These are phyloP conservation scores for Penicillium sp. DNA, from an alignment of 2,329 filamentous ascomycete genomes.

Conservation along the genomic window DNA sequence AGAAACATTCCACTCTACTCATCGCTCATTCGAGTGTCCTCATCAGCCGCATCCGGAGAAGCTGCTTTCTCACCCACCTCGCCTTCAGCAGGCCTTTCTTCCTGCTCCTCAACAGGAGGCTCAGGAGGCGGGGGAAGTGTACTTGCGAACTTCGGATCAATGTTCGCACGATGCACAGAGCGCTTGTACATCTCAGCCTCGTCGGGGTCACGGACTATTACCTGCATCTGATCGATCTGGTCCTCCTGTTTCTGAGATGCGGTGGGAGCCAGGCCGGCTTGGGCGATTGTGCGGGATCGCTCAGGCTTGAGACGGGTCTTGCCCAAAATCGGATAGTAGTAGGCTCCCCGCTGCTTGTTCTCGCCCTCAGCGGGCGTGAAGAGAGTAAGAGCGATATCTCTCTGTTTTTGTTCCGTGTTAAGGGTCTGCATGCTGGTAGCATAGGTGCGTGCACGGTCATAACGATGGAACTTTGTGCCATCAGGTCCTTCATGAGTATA, in stretches of 20 bases:
- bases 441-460: slow-evolving; percentile 57
- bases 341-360: slow-evolving; percentile 51
- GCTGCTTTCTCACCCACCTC: slow-evolving; percentile 15
- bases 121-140: slow-evolving; percentile 34
- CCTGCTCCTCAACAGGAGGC: slow-evolving; percentile 15
- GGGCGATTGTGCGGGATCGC: slow-evolving; percentile 41
- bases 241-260: slow-evolving; percentile 42
- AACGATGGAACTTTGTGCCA: slow-evolving; percentile 49
- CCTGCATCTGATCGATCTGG: slow-evolving; percentile 51
- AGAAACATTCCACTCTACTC: slow-evolving; percentile 5
- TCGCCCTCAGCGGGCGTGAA: slow-evolving; percentile 47
- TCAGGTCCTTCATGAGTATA: slow-evolving; percentile 47
- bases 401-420: slow-evolving; percentile 50
- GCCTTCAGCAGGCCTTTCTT: slow-evolving; percentile 7
- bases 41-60: slow-evolving; percentile 12
- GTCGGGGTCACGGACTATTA: slow-evolving; percentile 49
- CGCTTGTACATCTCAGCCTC: slow-evolving; percentile 49
- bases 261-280: slow-evolving; percentile 39
- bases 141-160: slow-evolving; percentile 44
- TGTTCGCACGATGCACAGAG: slow-evolving; percentile 41
- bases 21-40: slow-evolving; percentile 26
- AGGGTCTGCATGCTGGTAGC: slow-evolving; percentile 54
- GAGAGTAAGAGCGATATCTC: slow-evolving; percentile 56
- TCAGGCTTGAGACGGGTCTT: slow-evolving; percentile 54
- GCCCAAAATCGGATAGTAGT: slow-evolving; percentile 58